phyloP scores from a whole-genome alignment of 2,329 filamentous ascomycete genomes.

The Fulvia fulva region DNA sequence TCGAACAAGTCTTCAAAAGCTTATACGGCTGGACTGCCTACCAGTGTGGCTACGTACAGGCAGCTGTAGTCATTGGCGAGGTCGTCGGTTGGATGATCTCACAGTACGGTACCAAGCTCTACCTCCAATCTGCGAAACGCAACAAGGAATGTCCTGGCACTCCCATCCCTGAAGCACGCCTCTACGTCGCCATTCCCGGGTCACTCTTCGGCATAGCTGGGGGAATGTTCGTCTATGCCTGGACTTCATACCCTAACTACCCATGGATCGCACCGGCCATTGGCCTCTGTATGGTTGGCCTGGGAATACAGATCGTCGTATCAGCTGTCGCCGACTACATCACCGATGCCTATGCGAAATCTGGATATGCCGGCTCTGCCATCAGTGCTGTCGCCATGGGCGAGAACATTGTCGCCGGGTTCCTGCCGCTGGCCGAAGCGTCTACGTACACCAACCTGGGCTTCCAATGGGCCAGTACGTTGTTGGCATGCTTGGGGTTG shows the following conservation, averaged over 20 bases:
- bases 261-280: constrained; percentile 48
- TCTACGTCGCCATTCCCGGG: constrained; percentile 42
- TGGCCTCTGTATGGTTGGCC: constrained; percentile 47
- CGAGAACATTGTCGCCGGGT: constrained; percentile 48
- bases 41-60: constrained; percentile 44
- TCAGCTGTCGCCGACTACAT: constrained; percentile 47
- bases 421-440: constrained; percentile 46
- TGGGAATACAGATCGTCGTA: constrained; percentile 48
- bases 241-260: constrained; percentile 42
- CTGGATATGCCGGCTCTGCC: constrained; percentile 47
- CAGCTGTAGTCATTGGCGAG: constrained; percentile 45
- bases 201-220: constrained; percentile 46
- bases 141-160: constrained; percentile 36
- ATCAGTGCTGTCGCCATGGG: constrained; percentile 47
- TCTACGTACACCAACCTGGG: constrained; percentile 48
- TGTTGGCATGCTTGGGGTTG: constrained; percentile 45
- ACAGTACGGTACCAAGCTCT: constrained; percentile 34
- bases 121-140: constrained; percentile 39
- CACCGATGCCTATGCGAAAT: constrained; percentile 45
- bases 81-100: constrained; percentile 39
- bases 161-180: constrained; percentile 44
- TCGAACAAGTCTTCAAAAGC: constrained; percentile 40
- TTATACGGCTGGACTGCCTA: constrained; percentile 42
- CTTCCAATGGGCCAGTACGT: constrained; percentile 48
- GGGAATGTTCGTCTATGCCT: constrained; percentile 51